phyloP scores from a whole-genome alignment of 306 rosid genomes.

The Acmispon strigosus region DNA sequence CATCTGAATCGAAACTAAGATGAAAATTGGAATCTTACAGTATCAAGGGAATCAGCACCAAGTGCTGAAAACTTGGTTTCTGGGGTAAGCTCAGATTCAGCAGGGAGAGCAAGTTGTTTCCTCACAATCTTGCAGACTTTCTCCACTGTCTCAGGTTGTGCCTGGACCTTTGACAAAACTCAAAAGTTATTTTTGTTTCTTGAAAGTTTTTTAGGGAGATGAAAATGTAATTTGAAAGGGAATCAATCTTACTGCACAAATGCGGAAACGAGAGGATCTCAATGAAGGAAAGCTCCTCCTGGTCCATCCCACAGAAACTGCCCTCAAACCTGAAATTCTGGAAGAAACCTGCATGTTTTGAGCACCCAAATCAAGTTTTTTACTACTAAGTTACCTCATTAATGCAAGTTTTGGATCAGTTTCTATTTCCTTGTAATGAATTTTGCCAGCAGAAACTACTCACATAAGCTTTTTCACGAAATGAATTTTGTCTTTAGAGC shows the following conservation, averaged over 20 bases:
- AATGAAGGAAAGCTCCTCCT: conserved; percentile 35
- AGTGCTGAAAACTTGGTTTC: conserved; percentile 41
- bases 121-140: conserved; percentile 46
- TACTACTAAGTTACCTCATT: too few species aligned
- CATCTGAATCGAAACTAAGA: not conserved
- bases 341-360: conserved; percentile 28
- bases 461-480: too few species aligned
- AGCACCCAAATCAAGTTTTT: not conserved
- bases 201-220: not conserved
- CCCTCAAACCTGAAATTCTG: conserved; percentile 18
- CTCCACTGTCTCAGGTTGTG: conserved; percentile 33
- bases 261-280: conserved; percentile 37
- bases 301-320: conserved; percentile 30
- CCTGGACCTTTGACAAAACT: conserved; percentile 21
- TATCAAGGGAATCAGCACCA: conserved; percentile 64
- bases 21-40: conserved; percentile 18
- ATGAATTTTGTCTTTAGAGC: too few species aligned
- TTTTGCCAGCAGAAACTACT: too few species aligned
- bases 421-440: too few species aligned
- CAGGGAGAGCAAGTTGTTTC: conserved; percentile 44
- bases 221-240: not conserved
- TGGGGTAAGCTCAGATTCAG: conserved; percentile 38
- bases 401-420: too few species aligned
- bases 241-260: conserved; percentile 44
- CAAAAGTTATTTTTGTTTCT: not conserved